Percentiles rank a stretch among this genome's conserved stretches.
phyloP scores from a whole-genome alignment of 192 early-diverging fungal species.

The Coemansia sp. region DNA sequence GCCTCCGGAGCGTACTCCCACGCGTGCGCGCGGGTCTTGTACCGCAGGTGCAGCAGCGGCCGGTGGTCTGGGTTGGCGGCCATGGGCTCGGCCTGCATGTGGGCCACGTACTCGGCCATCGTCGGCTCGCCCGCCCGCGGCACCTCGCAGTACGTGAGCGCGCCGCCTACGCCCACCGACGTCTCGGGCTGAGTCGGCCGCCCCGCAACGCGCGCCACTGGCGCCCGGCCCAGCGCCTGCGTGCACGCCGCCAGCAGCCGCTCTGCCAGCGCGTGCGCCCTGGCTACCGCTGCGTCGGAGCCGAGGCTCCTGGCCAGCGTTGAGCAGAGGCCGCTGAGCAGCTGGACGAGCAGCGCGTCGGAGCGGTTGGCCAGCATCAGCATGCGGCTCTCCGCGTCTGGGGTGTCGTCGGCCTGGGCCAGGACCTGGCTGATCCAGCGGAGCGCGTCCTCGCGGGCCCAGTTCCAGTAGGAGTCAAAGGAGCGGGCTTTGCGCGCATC shows the following conservation, averaged over 20 bases:
- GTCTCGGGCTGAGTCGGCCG: constrained; percentile 76
- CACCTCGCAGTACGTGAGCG: constrained; percentile 72
- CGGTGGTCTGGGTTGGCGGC: constrained; percentile 46
- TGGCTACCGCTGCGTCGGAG: constrained; percentile 56
- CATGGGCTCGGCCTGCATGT: constrained; percentile 65
- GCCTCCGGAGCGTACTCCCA: constrained; percentile 18
- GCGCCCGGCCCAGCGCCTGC: constrained; percentile 64
- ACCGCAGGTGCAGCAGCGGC: constrained; percentile 42
- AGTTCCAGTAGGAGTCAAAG: constrained; percentile 97
- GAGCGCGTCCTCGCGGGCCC: constrained; percentile 60
- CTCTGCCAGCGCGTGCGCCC: constrained; percentile 65
- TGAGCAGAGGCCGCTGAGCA: constrained; percentile 73
- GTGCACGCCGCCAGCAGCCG: constrained; percentile 78
- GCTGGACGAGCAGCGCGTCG: constrained; percentile 10
- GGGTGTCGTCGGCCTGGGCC: constrained; percentile 60
- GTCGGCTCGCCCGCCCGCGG: constrained; percentile 70
- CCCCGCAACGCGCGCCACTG: constrained; percentile 12
- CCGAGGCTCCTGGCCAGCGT: constrained; percentile 63
- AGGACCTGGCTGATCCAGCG: constrained; percentile 71
- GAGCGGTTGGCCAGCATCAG: constrained; percentile 74
- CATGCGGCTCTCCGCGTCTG: constrained; percentile 11
- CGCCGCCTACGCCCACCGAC: constrained; percentile 65
- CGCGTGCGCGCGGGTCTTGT: constrained; percentile 8
- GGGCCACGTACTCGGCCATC: constrained; percentile 81
- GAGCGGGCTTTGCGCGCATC: constrained; percentile 75